Conservation (phyloP, 169 alveolate genomes). For the Plasmodium blacklocki region DNA sequence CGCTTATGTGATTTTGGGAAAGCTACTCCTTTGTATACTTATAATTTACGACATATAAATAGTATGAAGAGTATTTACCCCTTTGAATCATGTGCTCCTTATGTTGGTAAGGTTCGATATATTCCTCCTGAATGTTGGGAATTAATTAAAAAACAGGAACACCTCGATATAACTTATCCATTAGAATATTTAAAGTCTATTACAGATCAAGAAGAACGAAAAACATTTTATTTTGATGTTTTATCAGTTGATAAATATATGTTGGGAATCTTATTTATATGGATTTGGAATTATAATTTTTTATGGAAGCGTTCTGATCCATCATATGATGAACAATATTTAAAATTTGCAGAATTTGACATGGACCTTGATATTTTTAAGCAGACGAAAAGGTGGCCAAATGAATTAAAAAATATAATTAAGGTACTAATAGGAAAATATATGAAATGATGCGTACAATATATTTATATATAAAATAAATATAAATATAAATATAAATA, state of each 20-base stretch:
- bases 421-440: conserved; percentile 6
- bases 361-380: conserved; percentile 48
- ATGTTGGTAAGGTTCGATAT: conserved; percentile 86
- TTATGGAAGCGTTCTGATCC: conserved; percentile 86
- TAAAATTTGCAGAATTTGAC: conserved; percentile 30
- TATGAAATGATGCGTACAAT: background rate
- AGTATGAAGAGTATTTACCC: conserved; percentile 67
- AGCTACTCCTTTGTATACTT: conserved; percentile 83
- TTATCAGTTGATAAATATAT: conserved; percentile 81
- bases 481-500: background rate
- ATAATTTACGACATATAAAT: conserved; percentile 77
- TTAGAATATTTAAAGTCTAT: conserved; percentile 14
- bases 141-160: conserved; percentile 75
- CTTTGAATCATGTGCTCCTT: conserved; percentile 86
- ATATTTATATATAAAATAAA: background rate
- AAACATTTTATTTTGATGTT: conserved; percentile 81
- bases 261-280: conserved; percentile 79
- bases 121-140: conserved; percentile 90
- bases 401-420: conserved; percentile 30
- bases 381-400: conserved; percentile 53
- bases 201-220: conserved; percentile 72
- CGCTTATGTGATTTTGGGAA: conserved; percentile 86
- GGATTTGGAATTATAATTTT: conserved; percentile 87
- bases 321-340: conserved; percentile 78
- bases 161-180: conserved; percentile 40